These are phyloP conservation scores for Phytophthora sansomeana DNA, from an alignment of 352 stramenopile genomes.

Conservation along the genomic window DNA sequence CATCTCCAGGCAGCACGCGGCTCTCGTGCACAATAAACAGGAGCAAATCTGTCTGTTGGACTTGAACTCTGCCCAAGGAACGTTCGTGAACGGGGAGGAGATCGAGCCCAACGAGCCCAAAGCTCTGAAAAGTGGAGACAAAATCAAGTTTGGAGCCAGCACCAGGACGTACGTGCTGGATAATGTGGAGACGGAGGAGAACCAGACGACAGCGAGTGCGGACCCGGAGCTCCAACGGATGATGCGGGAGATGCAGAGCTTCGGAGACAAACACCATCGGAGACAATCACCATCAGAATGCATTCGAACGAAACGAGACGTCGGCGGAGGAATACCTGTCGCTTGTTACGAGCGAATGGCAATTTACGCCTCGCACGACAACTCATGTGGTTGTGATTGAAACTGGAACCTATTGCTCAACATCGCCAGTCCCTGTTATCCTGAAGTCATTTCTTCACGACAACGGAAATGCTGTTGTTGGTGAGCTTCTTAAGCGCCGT, in stretches of 20 bases:
- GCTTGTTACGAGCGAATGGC: no score
- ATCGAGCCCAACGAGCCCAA: slow-evolving; percentile 58
- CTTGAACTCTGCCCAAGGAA: slow-evolving; percentile 85
- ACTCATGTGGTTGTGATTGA: no score
- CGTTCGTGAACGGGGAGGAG: slow-evolving; percentile 79
- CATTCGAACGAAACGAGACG: no score
- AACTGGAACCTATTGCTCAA: no score
- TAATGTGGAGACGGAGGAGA: no score
- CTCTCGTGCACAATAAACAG: slow-evolving; percentile 72
- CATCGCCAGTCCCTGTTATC: no score
- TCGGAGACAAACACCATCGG: slow-evolving; percentile 45
- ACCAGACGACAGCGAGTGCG: slow-evolving; percentile 12
- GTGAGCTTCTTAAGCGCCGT: no score
- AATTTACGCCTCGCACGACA: no score
- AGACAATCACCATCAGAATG: no score
- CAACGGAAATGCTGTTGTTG: no score
- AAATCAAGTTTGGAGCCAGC: slow-evolving; percentile 68
- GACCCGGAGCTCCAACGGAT: slow-evolving; percentile 44
- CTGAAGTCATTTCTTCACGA: no score
- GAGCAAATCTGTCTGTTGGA: slow-evolving; percentile 71
- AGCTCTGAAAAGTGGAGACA: slow-evolving; percentile 53
- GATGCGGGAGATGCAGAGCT: slow-evolving; percentile 57
- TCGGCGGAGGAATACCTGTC: no score
- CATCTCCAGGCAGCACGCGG: slow-evolving; percentile 84
- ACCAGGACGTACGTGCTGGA: slow-evolving; percentile 65